Base-by-base conservation (phyloP, 176 grass and related monocot genomes). In the Oryza punctata region DNA sequence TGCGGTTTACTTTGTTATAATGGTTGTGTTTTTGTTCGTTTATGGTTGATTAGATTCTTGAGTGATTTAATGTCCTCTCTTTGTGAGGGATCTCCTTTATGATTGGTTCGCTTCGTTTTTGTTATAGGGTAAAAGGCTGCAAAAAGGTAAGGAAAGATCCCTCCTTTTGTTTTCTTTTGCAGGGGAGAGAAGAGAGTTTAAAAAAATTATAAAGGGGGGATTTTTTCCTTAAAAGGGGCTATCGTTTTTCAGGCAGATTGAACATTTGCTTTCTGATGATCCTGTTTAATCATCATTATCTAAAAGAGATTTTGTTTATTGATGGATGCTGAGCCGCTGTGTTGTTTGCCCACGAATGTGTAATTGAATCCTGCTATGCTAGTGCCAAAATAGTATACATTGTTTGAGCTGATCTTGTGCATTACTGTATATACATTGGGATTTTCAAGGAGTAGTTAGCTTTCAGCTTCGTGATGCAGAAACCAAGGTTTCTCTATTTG, bases 91-190 rank as follows among this genome's bases (percentile, higher is more conserved):
- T 78, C 63, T 90, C 35, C 2, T 73, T 72, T 61, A 74, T 79
- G 69, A 74, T 87, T 79, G 63, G 47, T 65, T 76, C 29, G 21
- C 29, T 70, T 82, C 29, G 69, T 57, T 87, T 82, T 70, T 77
- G 75, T 49, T 82, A 40, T 66, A 70, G 71, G 35, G 26, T 23
- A 68, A 83, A 87, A 83, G 75, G 49, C 83, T 87, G 49, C 84
- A 79, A 87, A 90, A 90, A 70, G 82, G 75, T 47, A 28, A 37
- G 23, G 24, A 33, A 44, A 52, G 61, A 79, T 46, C 41, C 24
- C 63, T 82, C 74, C 66, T 80, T 87, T 84, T 87, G 63, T 83
- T 86, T 83, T 84, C 63, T 84, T 80, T 90, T 76, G 46, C 67
- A 71, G 54, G 38, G 35, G 64, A 89, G 37, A 47, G 38, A 49